Conservation (phyloP, 495 filamentous ascomycete species). For the Apiosordaria backusii region DNA sequence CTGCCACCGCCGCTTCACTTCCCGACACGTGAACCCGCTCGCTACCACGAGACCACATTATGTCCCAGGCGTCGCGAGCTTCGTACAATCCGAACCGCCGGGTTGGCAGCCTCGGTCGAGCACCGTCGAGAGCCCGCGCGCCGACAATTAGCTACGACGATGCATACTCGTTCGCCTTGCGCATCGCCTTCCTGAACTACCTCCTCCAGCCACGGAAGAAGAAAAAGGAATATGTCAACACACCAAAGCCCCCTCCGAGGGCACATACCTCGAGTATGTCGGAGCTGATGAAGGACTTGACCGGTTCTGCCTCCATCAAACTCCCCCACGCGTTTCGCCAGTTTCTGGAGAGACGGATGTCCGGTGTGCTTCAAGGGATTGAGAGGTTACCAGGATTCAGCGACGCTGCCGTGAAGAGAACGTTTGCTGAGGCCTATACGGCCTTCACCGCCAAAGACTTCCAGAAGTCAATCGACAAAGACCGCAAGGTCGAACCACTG, state of each 20-base stretch:
- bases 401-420: slow-evolving; percentile 82
- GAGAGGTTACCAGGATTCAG: slow-evolving; percentile 71
- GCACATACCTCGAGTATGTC: slow-evolving; percentile 67
- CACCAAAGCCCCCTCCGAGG: slow-evolving; percentile 57
- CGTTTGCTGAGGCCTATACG: slow-evolving; percentile 78
- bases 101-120: slow-evolving; percentile 42
- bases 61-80: slow-evolving; percentile 44
- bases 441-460: slow-evolving; percentile 71
- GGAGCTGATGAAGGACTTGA: slow-evolving; percentile 57
- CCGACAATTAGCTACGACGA: slow-evolving; percentile 57
- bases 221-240: slow-evolving; percentile 74
- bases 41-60: slow-evolving; percentile 23
- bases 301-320: slow-evolving; percentile 40
- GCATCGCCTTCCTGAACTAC: slow-evolving; percentile 88
- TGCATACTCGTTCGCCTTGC: slow-evolving; percentile 84
- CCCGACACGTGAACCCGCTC: slow-evolving; percentile 11
- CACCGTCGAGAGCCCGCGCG: slow-evolving; percentile 37
- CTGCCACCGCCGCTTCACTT: background rate
- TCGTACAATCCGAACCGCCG: slow-evolving; percentile 40
- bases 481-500: slow-evolving; percentile 89
- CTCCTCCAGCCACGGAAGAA: slow-evolving; percentile 87
- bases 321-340: slow-evolving; percentile 55
- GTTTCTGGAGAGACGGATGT: slow-evolving; percentile 73
- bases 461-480: slow-evolving; percentile 87
- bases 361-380: slow-evolving; percentile 72